Conservation (phyloP, 176 grass and related monocot species). For the Oryza glaberrima region DNA sequence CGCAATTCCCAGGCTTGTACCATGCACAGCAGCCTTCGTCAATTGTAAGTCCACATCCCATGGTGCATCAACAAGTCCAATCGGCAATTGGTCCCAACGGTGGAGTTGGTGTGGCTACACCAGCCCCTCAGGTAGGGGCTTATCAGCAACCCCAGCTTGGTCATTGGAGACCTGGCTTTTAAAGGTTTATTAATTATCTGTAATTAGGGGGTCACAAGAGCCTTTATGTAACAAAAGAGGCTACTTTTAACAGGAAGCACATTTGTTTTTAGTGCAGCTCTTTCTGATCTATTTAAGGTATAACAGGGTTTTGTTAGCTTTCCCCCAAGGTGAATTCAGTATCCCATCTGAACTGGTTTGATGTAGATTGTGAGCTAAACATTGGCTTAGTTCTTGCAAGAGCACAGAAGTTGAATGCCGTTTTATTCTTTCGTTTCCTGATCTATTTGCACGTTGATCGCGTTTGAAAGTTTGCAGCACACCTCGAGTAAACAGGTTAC, state of each 20-base stretch:
- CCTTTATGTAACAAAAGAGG: slow-evolving; percentile 73
- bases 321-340: slow-evolving; percentile 48
- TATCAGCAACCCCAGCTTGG: slow-evolving; percentile 74
- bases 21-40: slow-evolving; percentile 70
- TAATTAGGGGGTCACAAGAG: slow-evolving; percentile 75
- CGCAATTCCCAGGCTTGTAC: slow-evolving; percentile 71
- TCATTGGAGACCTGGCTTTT: slow-evolving; percentile 79
- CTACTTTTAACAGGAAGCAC: slow-evolving; percentile 67
- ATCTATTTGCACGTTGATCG: not conserved
- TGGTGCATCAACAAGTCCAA: slow-evolving; percentile 76
- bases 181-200: slow-evolving; percentile 69
- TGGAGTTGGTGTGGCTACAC: slow-evolving; percentile 69
- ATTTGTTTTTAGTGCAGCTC: slow-evolving; percentile 65
- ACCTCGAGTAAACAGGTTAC: not conserved
- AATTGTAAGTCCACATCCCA: slow-evolving; percentile 64
- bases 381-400: slow-evolving; percentile 38
- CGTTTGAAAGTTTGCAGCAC: not conserved
- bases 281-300: slow-evolving; percentile 69
- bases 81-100: slow-evolving; percentile 61
- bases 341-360: slow-evolving; percentile 56
- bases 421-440: slow-evolving; percentile 21
- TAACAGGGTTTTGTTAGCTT: slow-evolving; percentile 64
- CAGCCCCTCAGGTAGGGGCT: slow-evolving; percentile 68
- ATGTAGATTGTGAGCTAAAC: slow-evolving; percentile 58
- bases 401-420: slow-evolving; percentile 11